Percentiles rank a stretch among this genome's conserved stretches.
Evolutionary conservation across 2,329 filamentous ascomycete genomes (phyloP).

Genomic region (Cladosporium cucumerinum): DNA sequence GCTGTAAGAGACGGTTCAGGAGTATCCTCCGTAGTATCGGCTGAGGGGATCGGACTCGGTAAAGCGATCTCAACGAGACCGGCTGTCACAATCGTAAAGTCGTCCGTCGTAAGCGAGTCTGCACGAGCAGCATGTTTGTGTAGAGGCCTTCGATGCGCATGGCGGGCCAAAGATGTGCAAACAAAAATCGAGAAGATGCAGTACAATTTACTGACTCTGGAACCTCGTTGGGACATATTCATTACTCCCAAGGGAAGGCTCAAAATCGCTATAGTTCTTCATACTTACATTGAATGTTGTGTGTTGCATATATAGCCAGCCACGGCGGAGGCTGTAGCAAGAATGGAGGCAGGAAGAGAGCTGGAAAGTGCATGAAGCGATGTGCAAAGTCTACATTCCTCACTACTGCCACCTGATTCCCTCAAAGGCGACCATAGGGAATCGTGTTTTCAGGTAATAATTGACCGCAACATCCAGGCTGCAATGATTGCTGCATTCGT

Average conservation of each 20-base stretch:
- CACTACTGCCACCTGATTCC: background rate
- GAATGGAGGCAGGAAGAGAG: constrained; percentile 7
- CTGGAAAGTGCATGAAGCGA: constrained; percentile 14
- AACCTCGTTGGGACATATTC: background rate
- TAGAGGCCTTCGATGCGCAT: background rate
- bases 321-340: constrained; percentile 6
- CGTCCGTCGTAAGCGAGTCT: background rate
- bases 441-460: background rate
- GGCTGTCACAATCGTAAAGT: background rate
- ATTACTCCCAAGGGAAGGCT: background rate
- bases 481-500: background rate
- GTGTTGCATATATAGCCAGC: background rate
- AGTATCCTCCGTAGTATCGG: background rate
- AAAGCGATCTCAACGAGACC: background rate
- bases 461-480: background rate
- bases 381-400: constrained; percentile 10
- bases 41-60: background rate
- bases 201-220: background rate
- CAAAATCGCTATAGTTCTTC: background rate
- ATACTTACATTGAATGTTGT: background rate
- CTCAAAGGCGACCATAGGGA: background rate
- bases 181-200: background rate
- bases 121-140: constrained; percentile 1
- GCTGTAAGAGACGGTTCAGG: constrained; percentile 15
- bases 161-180: background rate